Conservation (phyloP, 1,139 yeast genomes). For the Yamadazyma songkhlaensis region DNA sequence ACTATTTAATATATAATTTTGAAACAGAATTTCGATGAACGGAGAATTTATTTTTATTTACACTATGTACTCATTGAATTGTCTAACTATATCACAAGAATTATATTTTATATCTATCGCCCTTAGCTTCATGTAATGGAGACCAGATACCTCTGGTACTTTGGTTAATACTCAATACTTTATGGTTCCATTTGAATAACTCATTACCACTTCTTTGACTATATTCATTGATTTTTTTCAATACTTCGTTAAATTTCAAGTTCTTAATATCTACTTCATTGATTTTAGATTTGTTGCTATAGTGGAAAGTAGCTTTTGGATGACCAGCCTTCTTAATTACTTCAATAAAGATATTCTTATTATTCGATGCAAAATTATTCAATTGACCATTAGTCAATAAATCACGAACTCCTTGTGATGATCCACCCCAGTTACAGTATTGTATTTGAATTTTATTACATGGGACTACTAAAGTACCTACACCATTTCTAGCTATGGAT, state of each 20-base stretch:
- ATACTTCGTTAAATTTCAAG: constrained; percentile 57
- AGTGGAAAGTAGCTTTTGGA: constrained; percentile 73
- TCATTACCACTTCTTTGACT: constrained; percentile 40
- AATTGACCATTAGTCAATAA: constrained; percentile 57
- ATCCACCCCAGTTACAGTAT: constrained; percentile 95
- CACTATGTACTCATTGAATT: constrained; percentile 1
- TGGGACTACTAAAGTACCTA: constrained; percentile 73
- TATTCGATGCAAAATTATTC: constrained; percentile 51
- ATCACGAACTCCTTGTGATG: constrained; percentile 79
- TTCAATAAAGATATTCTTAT: constrained; percentile 71
- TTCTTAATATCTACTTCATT: constrained; percentile 49
- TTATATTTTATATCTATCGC: constrained; percentile 64
- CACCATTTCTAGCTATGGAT: constrained; percentile 71
- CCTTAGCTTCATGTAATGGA: constrained; percentile 80
- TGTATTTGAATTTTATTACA: constrained; percentile 72
- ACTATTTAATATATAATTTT: constrained; percentile 1
- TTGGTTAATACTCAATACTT: constrained; percentile 74
- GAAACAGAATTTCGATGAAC: no score
- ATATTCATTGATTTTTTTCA: constrained; percentile 58
- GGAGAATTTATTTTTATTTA: constrained; percentile 1
- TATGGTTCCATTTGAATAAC: constrained; percentile 50
- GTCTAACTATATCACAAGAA: not conserved
- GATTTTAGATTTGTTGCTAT: constrained; percentile 30
- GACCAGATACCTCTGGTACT: constrained; percentile 98
- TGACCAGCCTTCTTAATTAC: constrained; percentile 74